phyloP scores from a whole-genome alignment of 2,329 filamentous ascomycete species.

The Botrytis porri region DNA sequence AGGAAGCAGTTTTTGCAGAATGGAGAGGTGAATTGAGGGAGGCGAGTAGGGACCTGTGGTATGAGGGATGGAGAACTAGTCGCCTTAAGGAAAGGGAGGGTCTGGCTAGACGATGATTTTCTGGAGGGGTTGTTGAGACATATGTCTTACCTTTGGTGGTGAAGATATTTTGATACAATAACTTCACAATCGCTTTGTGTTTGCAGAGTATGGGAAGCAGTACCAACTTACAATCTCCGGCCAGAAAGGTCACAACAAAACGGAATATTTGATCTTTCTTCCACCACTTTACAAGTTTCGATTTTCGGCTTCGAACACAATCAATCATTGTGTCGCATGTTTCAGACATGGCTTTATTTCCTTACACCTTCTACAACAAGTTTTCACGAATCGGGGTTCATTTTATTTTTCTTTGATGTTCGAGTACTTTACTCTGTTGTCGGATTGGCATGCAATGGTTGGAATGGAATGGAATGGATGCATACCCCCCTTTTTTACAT shows the following conservation, averaged over 20 bases:
- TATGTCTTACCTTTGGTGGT: conserved; percentile 9
- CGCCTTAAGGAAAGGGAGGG: conserved; percentile 45
- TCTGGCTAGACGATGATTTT: conserved; percentile 30
- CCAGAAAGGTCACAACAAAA: neutral
- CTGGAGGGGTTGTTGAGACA: neutral
- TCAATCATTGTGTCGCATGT: neutral
- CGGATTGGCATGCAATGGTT: conserved; percentile 1
- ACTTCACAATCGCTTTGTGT: neutral
- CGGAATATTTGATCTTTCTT: conserved; percentile 2
- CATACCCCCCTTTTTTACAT: conserved; percentile 13
- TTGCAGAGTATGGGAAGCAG: neutral
- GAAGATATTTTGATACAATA: neutral
- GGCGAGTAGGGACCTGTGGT: conserved; percentile 88
- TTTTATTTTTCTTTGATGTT: conserved; percentile 4
- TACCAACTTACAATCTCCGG: neutral
- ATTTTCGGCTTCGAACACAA: neutral
- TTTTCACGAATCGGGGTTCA: neutral
- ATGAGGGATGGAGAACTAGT: conserved; percentile 88
- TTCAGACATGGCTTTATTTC: conserved; percentile 3
- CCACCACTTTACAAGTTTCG: neutral
- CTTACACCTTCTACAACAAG: neutral
- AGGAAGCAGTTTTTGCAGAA: conserved; percentile 88
- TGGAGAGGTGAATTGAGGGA: conserved; percentile 91
- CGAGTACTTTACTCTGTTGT: neutral
- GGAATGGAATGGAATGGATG: conserved; percentile 7